These are phyloP conservation scores for Pyrus pyrifolia DNA, from an alignment of 306 rosid genomes.

Conservation along the genomic window DNA sequence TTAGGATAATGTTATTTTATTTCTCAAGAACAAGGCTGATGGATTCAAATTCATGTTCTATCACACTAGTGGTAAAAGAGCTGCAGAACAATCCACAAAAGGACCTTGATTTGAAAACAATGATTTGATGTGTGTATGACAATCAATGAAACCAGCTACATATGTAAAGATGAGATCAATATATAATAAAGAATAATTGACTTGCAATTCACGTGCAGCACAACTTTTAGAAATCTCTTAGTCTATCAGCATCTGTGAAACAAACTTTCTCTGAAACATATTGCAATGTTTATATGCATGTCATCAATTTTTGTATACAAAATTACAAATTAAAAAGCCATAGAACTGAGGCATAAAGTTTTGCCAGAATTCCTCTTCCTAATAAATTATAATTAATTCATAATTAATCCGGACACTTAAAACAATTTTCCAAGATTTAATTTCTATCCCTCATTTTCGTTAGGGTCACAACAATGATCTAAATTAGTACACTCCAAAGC, in stretches of 20 bases:
- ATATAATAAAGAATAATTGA: slow-evolving; percentile 24
- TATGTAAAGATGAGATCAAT: slow-evolving; percentile 33
- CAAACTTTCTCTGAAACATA: background rate
- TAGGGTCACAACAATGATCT: too few relatives aligned
- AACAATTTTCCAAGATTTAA: too few relatives aligned
- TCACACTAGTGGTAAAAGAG: slow-evolving; percentile 23
- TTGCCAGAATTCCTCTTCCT: too few relatives aligned
- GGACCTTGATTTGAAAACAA: slow-evolving; percentile 20
- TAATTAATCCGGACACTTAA: too few relatives aligned
- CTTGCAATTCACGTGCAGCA: slow-evolving; percentile 11
- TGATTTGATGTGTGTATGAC: slow-evolving; percentile 31
- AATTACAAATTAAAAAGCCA: too few relatives aligned
- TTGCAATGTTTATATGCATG: background rate
- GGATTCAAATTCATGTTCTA: slow-evolving; percentile 30
- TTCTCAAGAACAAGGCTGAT: slow-evolving; percentile 34
- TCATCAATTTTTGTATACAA: background rate
- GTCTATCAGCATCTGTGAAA: background rate
- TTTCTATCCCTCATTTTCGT: too few relatives aligned
- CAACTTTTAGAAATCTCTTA: background rate
- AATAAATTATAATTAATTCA: too few relatives aligned
- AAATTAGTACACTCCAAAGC: too few relatives aligned
- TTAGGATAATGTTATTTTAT: slow-evolving; percentile 18
- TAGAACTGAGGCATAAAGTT: too few relatives aligned
- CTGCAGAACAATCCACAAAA: slow-evolving; percentile 21
- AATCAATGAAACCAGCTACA: slow-evolving; percentile 26